phyloP scores from a whole-genome alignment of 257 asterid genomes.

The Jacaranda copaia region DNA sequence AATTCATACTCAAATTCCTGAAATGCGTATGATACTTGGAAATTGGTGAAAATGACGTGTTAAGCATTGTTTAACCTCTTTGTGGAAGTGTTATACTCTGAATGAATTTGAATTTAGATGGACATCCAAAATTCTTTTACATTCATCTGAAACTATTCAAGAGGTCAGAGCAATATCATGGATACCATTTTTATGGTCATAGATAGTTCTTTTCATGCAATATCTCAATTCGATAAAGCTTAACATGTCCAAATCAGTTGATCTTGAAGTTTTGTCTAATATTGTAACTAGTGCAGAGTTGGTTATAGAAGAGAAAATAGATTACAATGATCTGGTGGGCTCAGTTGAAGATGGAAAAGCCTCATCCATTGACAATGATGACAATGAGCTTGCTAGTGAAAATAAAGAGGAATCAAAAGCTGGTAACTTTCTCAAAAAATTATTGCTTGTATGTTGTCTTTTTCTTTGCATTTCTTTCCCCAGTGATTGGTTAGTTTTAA shows the following conservation, averaged over 20 bases:
- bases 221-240: not conserved
- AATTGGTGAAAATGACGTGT: not conserved
- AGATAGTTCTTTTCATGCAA: conserved; percentile 4
- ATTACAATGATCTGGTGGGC: conserved; percentile 87
- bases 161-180: not conserved
- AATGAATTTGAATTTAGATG: not conserved
- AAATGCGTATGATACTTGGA: conserved; percentile 11
- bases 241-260: conserved; percentile 20
- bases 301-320: conserved; percentile 75
- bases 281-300: conserved; percentile 77
- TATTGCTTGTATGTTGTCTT: conserved; percentile 20
- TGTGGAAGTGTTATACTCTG: not conserved
- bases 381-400: conserved; percentile 33
- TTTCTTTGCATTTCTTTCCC: conserved; percentile 8
- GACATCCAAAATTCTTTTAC: conserved; percentile 23
- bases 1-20: not conserved
- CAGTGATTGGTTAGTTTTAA: not conserved
- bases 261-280: conserved; percentile 33
- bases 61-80: not conserved
- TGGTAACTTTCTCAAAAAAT: conserved; percentile 44
- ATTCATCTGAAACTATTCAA: not conserved
- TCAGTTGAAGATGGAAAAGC: conserved; percentile 51
- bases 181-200: not conserved
- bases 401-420: conserved; percentile 47
- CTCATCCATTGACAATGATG: conserved; percentile 43